Evolutionary conservation across 441 rosid species (phyloP).

Genomic region (Cnidoscolus chayamansa): DNA sequence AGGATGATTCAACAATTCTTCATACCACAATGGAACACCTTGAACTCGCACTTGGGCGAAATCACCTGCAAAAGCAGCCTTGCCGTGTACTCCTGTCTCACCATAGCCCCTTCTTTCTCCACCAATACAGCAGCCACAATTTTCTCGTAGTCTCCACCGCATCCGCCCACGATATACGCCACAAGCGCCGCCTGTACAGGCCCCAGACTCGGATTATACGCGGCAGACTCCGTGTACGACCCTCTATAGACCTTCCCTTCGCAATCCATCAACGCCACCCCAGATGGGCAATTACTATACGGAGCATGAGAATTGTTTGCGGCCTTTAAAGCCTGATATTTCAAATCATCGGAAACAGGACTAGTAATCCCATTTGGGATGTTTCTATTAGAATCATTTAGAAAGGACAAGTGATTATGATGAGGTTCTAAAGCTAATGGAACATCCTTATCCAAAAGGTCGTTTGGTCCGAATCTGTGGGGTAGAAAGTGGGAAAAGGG

Average conservation of each 20-base stretch:
- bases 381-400: neutral
- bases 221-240: slow-evolving; percentile 89
- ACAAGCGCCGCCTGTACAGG: slow-evolving; percentile 88
- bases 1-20: neutral
- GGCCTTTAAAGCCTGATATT: slow-evolving; percentile 54
- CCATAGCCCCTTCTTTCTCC: slow-evolving; percentile 43
- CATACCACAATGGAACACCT: slow-evolving; percentile 40
- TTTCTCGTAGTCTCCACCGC: slow-evolving; percentile 69
- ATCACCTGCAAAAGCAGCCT: slow-evolving; percentile 46
- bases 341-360: slow-evolving; percentile 18
- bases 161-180: slow-evolving; percentile 56
- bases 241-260: slow-evolving; percentile 75
- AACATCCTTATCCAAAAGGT: slow-evolving; percentile 16
- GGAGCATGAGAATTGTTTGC: slow-evolving; percentile 84
- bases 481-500: slow-evolving; percentile 53
- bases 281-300: slow-evolving; percentile 81
- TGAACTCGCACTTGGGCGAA: slow-evolving; percentile 49
- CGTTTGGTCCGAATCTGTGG: slow-evolving; percentile 17
- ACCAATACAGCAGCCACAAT: slow-evolving; percentile 66
- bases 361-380: slow-evolving; percentile 9
- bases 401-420: slow-evolving; percentile 1
- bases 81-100: slow-evolving; percentile 49
- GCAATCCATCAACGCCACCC: slow-evolving; percentile 63
- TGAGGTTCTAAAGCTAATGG: slow-evolving; percentile 17
- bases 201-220: slow-evolving; percentile 87